These are phyloP conservation scores for Byssothecium circinans DNA, from an alignment of 2,329 filamentous ascomycete genomes.

Conservation along the genomic window DNA sequence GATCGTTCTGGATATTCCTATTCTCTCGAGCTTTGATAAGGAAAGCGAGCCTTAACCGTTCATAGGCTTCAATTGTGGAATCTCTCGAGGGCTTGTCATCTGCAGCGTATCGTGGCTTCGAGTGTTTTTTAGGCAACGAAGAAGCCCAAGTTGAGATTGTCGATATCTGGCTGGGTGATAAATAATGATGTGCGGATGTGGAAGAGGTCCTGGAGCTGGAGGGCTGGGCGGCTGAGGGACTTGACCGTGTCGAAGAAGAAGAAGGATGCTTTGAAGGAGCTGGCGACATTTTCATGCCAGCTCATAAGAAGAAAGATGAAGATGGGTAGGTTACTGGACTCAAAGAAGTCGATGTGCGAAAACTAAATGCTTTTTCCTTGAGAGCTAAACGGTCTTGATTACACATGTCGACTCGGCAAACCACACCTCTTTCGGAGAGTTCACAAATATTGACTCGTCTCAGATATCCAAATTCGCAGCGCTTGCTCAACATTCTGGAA, in stretches of 20 bases:
- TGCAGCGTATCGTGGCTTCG: constrained; percentile 13
- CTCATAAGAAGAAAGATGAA: background rate
- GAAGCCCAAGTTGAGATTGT: constrained; percentile 37
- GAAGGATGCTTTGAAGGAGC: constrained; percentile 13
- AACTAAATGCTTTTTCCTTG: background rate
- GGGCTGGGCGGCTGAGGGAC: constrained; percentile 20
- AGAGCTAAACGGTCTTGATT: constrained; percentile 6
- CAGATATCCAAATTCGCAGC: background rate
- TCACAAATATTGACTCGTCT: constrained; percentile 2
- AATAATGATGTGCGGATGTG: constrained; percentile 27
- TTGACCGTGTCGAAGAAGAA: constrained; percentile 20
- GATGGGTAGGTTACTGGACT: background rate
- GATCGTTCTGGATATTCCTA: background rate
- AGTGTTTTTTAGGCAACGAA: constrained; percentile 26
- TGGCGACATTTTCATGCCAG: constrained; percentile 14
- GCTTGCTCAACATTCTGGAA: background rate
- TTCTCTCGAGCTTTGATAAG: constrained; percentile 38
- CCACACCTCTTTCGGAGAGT: constrained; percentile 8
- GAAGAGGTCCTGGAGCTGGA: constrained; percentile 15
- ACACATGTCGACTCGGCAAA: constrained; percentile 7
- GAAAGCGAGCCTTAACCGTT: constrained; percentile 34
- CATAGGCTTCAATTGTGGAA: constrained; percentile 39
- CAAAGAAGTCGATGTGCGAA: background rate
- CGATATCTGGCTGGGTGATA: constrained; percentile 31
- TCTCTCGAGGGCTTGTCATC: constrained; percentile 23